Evolutionary conservation across 2,329 filamentous ascomycete species (phyloP).

Genomic region (Fusarium oxysporum): DNA sequence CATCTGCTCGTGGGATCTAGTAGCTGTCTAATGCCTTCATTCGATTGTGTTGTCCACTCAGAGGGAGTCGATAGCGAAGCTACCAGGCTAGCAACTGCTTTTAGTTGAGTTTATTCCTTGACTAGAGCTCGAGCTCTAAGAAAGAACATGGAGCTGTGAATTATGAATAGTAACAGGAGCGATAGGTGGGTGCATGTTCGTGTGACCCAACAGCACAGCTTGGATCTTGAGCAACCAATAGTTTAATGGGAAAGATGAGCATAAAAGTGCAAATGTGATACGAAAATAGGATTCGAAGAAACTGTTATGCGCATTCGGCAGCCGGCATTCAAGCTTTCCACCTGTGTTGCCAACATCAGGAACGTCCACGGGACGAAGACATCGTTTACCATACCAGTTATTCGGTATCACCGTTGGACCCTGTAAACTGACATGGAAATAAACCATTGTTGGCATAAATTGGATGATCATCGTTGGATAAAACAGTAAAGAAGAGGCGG

Average conservation of each 20-base stretch:
- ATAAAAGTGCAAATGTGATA: background rate
- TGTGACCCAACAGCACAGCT: background rate
- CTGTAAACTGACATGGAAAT: background rate
- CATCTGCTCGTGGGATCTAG: too few species aligned
- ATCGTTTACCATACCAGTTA: fast-evolving
- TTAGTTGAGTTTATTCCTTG: fast-evolving
- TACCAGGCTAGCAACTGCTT: fast-evolving
- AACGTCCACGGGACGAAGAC: background rate
- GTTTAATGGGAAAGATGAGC: background rate
- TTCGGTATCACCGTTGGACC: background rate
- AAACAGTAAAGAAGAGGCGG: background rate
- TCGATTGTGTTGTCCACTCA: background rate
- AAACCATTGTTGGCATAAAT: fast-evolving
- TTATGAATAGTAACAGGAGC: too few species aligned
- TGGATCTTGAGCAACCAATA: background rate
- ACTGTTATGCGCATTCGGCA: background rate
- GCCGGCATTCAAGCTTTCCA: background rate
- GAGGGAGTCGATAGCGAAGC: fast-evolving
- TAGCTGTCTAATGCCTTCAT: background rate
- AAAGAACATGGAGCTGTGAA: background rate
- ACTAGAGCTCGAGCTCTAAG: background rate
- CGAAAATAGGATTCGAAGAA: fast-evolving
- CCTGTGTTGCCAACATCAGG: background rate
- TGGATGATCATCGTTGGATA: background rate
- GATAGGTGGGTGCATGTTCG: background rate